These are phyloP conservation scores for Coemansia pectinata DNA, from an alignment of 192 early-diverging fungal species.

Conservation along the genomic window DNA sequence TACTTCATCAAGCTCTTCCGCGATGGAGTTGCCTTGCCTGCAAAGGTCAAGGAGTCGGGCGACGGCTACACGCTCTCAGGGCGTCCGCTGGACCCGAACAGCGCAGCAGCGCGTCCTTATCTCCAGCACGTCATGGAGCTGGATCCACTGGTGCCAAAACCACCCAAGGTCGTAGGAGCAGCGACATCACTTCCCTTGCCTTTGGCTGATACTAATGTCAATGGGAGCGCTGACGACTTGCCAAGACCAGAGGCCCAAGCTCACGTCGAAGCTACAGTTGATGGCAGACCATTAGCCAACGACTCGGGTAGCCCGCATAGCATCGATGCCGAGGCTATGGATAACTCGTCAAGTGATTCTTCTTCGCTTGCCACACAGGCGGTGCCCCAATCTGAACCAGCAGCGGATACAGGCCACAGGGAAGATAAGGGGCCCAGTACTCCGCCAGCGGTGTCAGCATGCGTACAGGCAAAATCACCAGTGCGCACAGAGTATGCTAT, in stretches of 20 bases:
- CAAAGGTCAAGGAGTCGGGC: slow-evolving; percentile 72
- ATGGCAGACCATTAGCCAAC: background rate
- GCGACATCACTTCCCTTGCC: background rate
- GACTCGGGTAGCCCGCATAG: background rate
- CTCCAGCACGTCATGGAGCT: slow-evolving; percentile 58
- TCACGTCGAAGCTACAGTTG: background rate
- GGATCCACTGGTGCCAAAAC: slow-evolving; percentile 26
- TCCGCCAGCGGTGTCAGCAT: background rate
- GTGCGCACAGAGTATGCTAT: slow-evolving; percentile 53
- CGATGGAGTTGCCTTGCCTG: slow-evolving; percentile 78
- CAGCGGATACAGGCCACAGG: background rate
- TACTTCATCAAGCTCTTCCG: slow-evolving; percentile 90
- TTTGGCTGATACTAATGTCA: background rate
- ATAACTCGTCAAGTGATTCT: background rate
- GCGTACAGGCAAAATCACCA: slow-evolving; percentile 11
- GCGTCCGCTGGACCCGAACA: slow-evolving; percentile 85
- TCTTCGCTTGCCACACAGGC: background rate
- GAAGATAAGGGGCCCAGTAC: background rate
- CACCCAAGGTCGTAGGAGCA: background rate
- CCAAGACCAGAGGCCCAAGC: background rate
- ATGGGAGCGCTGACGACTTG: background rate
- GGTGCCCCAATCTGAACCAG: background rate
- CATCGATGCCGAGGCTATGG: background rate
- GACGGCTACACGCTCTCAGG: slow-evolving; percentile 81
- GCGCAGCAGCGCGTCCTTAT: slow-evolving; percentile 82